A percentile compares a stretch with the other conserved stretches of the same genome.
These are phyloP conservation scores for Calonectria leucothoes DNA, from an alignment of 2,329 filamentous ascomycete species.

Conservation along the genomic window DNA sequence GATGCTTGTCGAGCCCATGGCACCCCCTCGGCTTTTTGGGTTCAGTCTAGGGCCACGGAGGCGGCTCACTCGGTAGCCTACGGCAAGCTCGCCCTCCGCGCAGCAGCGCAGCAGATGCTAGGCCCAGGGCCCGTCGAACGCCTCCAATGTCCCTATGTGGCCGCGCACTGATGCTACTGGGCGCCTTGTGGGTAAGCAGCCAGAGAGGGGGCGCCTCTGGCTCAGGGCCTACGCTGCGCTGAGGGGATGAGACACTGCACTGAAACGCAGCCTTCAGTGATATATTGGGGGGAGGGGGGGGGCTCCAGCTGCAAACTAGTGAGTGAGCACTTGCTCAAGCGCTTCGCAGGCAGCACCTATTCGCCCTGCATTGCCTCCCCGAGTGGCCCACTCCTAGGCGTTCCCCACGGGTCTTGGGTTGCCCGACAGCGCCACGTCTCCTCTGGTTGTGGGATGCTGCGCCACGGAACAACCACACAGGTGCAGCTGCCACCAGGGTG, in stretches of 20 bases:
- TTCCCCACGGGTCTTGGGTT: neutral
- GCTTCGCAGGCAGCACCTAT: neutral
- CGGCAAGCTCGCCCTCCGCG: neutral
- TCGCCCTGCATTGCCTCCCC: slow-evolving; percentile 2
- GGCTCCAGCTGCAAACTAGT: neutral
- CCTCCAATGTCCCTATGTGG: slow-evolving; percentile 6
- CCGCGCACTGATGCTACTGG: slow-evolving; percentile 1
- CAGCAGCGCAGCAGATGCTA: neutral
- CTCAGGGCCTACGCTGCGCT: neutral
- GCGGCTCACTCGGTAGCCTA: slow-evolving; percentile 5
- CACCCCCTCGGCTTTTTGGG: slow-evolving; percentile 1
- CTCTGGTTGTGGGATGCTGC: neutral
- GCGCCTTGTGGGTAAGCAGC: neutral
- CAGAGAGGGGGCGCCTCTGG: neutral
- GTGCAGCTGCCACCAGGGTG: neutral
- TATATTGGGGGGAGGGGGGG: neutral
- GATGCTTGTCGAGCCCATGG: neutral
- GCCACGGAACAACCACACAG: neutral
- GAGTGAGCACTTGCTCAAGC: neutral
- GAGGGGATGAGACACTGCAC: neutral
- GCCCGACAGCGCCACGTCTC: neutral
- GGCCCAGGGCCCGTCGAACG: neutral
- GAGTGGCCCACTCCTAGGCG: neutral
- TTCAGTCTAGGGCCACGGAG: slow-evolving; percentile 1
- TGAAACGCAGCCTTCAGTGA: neutral